These are phyloP conservation scores for Psilocybe mexicana DNA, from an alignment of 1,284 basidiomycete genomes.

Conservation along the genomic window DNA sequence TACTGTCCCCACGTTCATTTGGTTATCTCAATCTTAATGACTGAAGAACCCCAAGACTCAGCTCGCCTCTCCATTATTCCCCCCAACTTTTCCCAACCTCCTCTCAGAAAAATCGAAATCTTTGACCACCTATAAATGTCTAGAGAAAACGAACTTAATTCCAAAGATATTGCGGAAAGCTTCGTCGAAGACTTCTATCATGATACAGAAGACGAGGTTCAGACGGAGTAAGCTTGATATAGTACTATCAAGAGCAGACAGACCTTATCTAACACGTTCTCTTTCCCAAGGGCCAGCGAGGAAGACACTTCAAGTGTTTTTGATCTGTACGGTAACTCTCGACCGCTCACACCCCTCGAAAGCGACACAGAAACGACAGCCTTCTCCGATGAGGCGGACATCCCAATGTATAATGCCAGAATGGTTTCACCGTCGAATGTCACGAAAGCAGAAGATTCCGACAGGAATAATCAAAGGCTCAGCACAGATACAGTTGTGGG, in stretches of 20 bases:
- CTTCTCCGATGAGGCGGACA: neutral
- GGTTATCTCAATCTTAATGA: conserved; percentile 9
- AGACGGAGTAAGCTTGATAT: conserved; percentile 20
- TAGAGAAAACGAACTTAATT: neutral
- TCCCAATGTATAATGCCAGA: no score
- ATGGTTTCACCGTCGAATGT: neutral
- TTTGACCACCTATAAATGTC: neutral
- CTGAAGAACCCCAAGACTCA: neutral
- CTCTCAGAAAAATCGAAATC: no score
- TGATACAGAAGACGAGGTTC: conserved; percentile 10
- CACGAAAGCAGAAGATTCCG: neutral
- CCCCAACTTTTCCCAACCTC: neutral
- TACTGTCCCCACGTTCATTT: conserved; percentile 22
- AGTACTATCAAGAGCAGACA: neutral
- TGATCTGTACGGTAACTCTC: conserved; percentile 25
- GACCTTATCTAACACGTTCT: neutral
- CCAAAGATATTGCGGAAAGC: conserved; percentile 7
- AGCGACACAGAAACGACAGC: neutral
- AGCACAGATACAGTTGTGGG: neutral
- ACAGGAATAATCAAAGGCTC: neutral
- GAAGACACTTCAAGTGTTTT: conserved; percentile 28
- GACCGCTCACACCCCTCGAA: conserved; percentile 23
- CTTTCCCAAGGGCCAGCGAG: conserved; percentile 14
- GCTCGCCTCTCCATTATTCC: conserved; percentile 1
- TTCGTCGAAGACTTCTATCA: conserved; percentile 15